Evolutionary conservation across 1,284 basidiomycete genomes (phyloP), one percentile per base, ranked within the genome.

Genomic region (Malassezia equina): DNA sequence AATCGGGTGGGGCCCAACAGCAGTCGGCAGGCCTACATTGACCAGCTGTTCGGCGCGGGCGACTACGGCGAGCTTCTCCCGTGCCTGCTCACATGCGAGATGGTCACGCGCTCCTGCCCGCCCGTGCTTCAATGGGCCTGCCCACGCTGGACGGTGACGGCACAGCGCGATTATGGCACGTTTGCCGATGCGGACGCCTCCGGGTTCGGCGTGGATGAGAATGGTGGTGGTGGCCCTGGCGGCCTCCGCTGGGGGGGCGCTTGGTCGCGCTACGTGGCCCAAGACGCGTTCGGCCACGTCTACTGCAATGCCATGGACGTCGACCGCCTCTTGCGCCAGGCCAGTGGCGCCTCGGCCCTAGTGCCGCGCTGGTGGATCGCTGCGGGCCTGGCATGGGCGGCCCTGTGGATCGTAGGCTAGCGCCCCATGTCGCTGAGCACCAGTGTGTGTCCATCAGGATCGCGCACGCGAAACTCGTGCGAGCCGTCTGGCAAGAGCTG

Each of bases 241-340:
- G 61, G 63, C 1, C 55, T 59, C 53, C 59, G 68, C 6, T 73
- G 59, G 61, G 71, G 71, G 7, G 71, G 71, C 1, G 32, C 49
- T 1, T 62, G 63, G 27, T 56, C 59, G 27, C 42, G 64, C 9
- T 71, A 71, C 31, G 62, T 74, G 31, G 67, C 71, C 2, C 67
- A 67, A 34, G 71, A 74, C 49, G 63, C 57, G 5, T 74, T 73
- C 48, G 71, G 71, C 9, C 67, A 70, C 33, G 57, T 63, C 4
- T 74, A 62, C 43, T 74, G 71, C 60, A 73, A 73, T 44, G 52
- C 67, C 32, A 56, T 74, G 57, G 67, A 69, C 13, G 64, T 70
- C 45, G 70, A 74, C 46, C 56, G 60, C 28, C 33, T 61, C 24
- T 51, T 73, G 31, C 54, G 66, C 23, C 41, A 50, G 34, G 48